Conservation (phyloP, 2,329 filamentous ascomycete species). For the Pseudogymnoascus sp. region DNA sequence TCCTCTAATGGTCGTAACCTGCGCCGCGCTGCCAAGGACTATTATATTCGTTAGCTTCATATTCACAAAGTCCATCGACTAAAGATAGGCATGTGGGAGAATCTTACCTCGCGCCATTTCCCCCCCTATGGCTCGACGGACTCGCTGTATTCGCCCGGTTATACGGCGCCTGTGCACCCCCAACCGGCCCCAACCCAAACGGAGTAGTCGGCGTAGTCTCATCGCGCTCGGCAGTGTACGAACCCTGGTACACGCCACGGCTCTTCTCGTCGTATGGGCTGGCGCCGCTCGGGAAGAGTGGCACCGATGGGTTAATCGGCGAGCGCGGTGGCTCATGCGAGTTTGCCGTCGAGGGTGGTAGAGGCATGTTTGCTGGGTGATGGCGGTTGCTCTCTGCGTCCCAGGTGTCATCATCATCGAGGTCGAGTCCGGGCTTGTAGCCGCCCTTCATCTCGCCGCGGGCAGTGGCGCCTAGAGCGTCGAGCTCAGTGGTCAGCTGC, state of each 20-base stretch:
- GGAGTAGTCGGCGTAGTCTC: constrained; percentile 16
- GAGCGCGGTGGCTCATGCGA: constrained; percentile 32
- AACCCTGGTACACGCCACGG: constrained; percentile 18
- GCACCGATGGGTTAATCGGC: constrained; percentile 41
- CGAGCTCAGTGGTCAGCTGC: constrained; percentile 78
- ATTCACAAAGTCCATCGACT: not conserved
- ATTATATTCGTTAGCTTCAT: constrained; percentile 20
- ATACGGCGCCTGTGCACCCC: constrained; percentile 12
- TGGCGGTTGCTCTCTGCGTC: constrained; percentile 47
- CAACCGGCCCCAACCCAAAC: not conserved
- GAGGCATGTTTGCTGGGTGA: constrained; percentile 30
- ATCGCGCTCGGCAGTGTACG: constrained; percentile 16
- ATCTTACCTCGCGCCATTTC: constrained; percentile 38
- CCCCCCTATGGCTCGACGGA: constrained; percentile 29
- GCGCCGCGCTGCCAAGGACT: constrained; percentile 50
- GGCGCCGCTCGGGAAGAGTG: constrained; percentile 37
- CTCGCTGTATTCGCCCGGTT: constrained; percentile 29
- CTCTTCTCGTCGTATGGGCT: constrained; percentile 24
- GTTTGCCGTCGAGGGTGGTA: constrained; percentile 26
- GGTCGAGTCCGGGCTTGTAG: constrained; percentile 49
- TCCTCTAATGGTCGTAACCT: constrained; percentile 41
- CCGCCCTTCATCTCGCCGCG: constrained; percentile 64
- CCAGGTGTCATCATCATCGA: constrained; percentile 65
- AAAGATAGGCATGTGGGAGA: not conserved
- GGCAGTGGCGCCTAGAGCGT: constrained; percentile 80